Conservation (phyloP, 208 protist species). For the Crithidia fasciculata region DNA sequence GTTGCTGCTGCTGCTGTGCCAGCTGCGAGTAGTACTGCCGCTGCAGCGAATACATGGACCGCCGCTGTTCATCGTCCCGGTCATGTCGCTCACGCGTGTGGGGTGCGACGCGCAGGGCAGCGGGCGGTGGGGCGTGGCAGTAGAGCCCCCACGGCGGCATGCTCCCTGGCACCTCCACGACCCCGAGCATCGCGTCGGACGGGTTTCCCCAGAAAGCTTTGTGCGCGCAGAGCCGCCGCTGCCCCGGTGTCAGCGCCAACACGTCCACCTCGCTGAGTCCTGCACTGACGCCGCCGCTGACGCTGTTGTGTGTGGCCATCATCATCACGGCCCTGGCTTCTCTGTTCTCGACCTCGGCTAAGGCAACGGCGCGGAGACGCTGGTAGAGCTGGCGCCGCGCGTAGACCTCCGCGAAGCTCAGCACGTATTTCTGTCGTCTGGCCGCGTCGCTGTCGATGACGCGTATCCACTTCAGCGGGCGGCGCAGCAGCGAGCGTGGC, state of each 20-base stretch:
- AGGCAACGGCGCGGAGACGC: background rate
- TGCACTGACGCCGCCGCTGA: background rate
- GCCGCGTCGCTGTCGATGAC: constrained; percentile 12
- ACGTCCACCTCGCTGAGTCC: background rate
- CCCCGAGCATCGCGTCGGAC: constrained; percentile 49
- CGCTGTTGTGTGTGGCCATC: background rate
- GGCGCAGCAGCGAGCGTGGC: background rate
- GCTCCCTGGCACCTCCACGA: constrained; percentile 45
- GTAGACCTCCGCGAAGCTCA: constrained; percentile 34
- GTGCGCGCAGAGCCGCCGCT: constrained; percentile 4
- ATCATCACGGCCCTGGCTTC: too few species aligned
- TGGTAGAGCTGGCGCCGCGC: constrained; percentile 18
- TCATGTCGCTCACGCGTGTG: background rate
- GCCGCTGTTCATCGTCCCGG: background rate
- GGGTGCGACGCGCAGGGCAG: background rate
- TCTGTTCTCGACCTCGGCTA: too few species aligned
- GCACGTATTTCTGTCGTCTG: background rate
- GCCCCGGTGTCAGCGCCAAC: background rate
- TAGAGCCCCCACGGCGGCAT: constrained; percentile 41
- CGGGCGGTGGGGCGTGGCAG: constrained; percentile 9
- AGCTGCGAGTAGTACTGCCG: constrained; percentile 34
- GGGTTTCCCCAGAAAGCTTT: constrained; percentile 45
- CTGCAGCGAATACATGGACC: constrained; percentile 18
- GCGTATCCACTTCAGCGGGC: background rate
- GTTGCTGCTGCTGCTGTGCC: constrained; percentile 1